Base-by-base conservation (phyloP, 192 early-diverging fungal species). In the Backusella tuberculispora region DNA sequence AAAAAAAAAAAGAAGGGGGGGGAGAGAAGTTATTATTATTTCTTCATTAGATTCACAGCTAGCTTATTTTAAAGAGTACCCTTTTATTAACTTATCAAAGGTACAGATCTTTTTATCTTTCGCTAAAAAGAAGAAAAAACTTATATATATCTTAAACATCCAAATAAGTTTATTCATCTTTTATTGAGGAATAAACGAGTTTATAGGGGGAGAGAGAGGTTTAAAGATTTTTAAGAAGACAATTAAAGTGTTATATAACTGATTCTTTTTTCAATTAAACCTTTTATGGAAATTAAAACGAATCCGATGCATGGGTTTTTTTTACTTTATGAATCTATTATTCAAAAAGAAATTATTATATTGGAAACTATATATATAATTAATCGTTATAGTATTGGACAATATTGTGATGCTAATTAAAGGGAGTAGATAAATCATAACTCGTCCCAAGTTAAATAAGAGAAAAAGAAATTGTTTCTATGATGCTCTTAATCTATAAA, bases 251-350 rank as follows among this genome's bases (percentile, higher is more conserved):
- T 21, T 15, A 68, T 42, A 19, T 17, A 44, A 68, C n/a, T 43
- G 19, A 26, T 44, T 24, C 15, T 2, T 69, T 46, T 69, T 69
- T 69, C 41, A 69, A 69, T 69, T 69, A 69, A 69, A 26, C 67
- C 67, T 42, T 68, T 46, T 69, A 45, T 69, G 41, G 67, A 69
- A 42, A 69, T 66, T 15, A 56, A 56, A 56, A 10, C 21, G 53
- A 46, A 45, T 56, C 53, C 53, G 26, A 69, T 69, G 67, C 67
- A 69, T 69, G 24, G 21, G 44, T 42, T 67, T 53, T 42, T 67
- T 53, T 34, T 34, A 34, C 29, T 34, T 34, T 34, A 34, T 34
- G 29, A 34, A 34, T 34, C 29, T 34, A 2, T 34, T 34, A 34
- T 34, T 34, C 29, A 34, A 34, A 2, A 34, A 34, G 29, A 34